Base-by-base conservation (phyloP, 306 rosid genomes). In the Vicia faba region DNA sequence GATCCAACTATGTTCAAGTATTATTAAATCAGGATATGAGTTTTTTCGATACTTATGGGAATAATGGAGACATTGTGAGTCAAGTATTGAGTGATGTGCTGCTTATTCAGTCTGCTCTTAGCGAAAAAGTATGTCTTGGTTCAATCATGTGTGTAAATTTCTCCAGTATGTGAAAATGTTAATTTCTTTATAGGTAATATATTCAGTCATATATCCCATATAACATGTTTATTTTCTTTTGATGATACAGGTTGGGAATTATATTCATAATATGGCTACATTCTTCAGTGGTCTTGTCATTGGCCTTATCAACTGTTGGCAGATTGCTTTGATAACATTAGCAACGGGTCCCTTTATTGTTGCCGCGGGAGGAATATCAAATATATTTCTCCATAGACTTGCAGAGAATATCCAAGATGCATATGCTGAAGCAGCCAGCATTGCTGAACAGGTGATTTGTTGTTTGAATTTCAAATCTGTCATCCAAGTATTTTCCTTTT, bases 331-430 rank as follows among this genome's bases (percentile, higher is more conserved):
- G 68, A 78, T 92, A 79, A 92, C 98, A 49, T 78, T 92, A 78
- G 95, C 86, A 70, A 92, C 98, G 2, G 98, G 98, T 70, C 98
- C 98, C 29, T 89, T 92, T 72, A 92, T 92, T 80, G 96, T 92
- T 20, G 98, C 98, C 61, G 98, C 98, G 20, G 98, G 98, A 68
- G 98, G 98, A 81, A 81, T 92, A 84, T 92, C 98, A 61, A 92
- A 92, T 82, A 87, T 92, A 82, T 92, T 92, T 79, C 98, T 92
- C 70, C 98, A 92, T 44, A 84, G 96, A 80, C 98, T 92, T 60
- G 98, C 98, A 40, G 98, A 92, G 83, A 92, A 86, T 79, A 92
- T 92, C 84, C 98, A 92, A 83, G 98, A 92, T 78, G 98, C 98
- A 62, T 92, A 92, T 84, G 98, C 98, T 65, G 98, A 92, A 86